Evolutionary conservation across 1,284 basidiomycete species (phyloP), one percentile per base, ranked within the genome.

Genomic region (Boletus smithii): DNA sequence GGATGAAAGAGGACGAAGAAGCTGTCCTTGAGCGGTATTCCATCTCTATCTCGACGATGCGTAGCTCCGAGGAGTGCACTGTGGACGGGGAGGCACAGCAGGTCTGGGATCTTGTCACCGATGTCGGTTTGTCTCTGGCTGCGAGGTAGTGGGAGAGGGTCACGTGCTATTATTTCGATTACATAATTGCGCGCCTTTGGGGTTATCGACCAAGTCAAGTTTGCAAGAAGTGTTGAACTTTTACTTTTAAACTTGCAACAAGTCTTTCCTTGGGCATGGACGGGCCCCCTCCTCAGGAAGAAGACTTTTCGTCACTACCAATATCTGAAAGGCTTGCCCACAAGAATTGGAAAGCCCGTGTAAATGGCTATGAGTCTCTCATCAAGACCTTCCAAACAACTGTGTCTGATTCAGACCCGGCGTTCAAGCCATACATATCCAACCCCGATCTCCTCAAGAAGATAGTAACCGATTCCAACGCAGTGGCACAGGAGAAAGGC

Each of bases 291-390:
- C 90, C 91, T 45, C 85, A 80, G 64, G 94, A 97, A 74, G 94
- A 97, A 73, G 94, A 99, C 73, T 97, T 95, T 68, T 85, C 85
- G 48, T 69, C 77, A 44, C 80, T 97, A 50, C 74, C 92, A 22
- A 78, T 98, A 46, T 72, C 82, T 31, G 93, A 97, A 55, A 74
- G 95, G 39, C 83, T 97, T 52, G 72, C 79, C 10, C 91, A 95
- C 76, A 98, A 97, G 80, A 94, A 95, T 64, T 99, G 95, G 95
- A 99, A 99, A 72, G 95, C 97, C 41, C 85, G 95, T 57, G 81
- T 97, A 59, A 92, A 85, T 63, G 97, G 84, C 47, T 99, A 99
- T 69, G 90, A 92, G 68, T 75, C 90, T 37, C 83, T 98, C 54
- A 81, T 88, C 72, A 86, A 89, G 69, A 81, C 80, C 50, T 95